Percentiles rank a stretch among this genome's conserved stretches.
Evolutionary conservation across 495 filamentous ascomycete species (phyloP).

Genomic region (Penicillium roqueforti): DNA sequence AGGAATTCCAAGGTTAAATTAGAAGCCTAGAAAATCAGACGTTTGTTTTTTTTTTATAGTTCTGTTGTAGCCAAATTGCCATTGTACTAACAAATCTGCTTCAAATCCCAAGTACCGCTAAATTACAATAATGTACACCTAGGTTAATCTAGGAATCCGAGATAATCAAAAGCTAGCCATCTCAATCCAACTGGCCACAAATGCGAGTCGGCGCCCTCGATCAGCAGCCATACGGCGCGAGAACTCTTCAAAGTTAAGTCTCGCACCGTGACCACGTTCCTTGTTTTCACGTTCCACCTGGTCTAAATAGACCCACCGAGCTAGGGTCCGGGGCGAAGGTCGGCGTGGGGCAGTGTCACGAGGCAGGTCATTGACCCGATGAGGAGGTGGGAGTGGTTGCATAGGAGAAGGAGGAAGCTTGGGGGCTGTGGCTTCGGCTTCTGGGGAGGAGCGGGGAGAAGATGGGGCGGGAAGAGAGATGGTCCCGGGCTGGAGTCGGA

Average conservation of each 20-base stretch:
- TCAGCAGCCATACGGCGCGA: constrained; percentile 61
- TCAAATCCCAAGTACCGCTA: constrained; percentile 1
- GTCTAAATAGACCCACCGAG: constrained; percentile 51
- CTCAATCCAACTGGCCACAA: constrained; percentile 82
- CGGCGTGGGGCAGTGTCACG: constrained; percentile 14
- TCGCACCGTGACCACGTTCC: constrained; percentile 65
- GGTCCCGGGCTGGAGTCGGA: constrained; percentile 34
- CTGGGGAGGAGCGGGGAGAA: constrained; percentile 31
- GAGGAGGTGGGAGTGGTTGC: constrained; percentile 32
- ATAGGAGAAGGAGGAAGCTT: constrained; percentile 37
- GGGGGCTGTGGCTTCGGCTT: constrained; percentile 38
- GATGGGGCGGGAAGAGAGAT: constrained; percentile 36
- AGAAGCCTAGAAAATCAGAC: neutral
- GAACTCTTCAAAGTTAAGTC: constrained; percentile 69
- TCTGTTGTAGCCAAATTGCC: neutral
- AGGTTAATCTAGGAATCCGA: constrained; percentile 16
- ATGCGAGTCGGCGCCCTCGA: constrained; percentile 61
- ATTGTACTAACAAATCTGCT: neutral
- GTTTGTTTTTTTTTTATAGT: neutral
- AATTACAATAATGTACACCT: constrained; percentile 18
- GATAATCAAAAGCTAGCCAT: constrained; percentile 64
- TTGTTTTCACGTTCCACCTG: constrained; percentile 60
- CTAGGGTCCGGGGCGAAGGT: constrained; percentile 45
- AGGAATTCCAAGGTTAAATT: too few species aligned
- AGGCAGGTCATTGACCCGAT: constrained; percentile 15